Conservation (phyloP, 1,139 yeast genomes). For the Cylindricascospora bacillispora region DNA sequence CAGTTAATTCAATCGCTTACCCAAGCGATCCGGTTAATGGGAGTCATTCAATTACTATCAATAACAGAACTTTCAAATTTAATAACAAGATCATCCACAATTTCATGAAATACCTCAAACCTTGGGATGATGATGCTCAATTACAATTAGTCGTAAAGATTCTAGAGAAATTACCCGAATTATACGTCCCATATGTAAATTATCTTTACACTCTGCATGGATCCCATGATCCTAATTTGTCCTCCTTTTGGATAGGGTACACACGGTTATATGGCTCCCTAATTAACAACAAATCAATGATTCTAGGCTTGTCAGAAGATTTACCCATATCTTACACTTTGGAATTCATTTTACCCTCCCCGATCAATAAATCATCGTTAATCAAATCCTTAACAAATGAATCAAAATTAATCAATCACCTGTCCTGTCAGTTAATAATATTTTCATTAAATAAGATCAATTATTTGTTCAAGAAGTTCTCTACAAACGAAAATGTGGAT, state of each 20-base stretch:
- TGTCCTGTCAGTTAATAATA: conserved; percentile 48
- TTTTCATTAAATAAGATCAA: too few species aligned
- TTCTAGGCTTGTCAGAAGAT: too few species aligned
- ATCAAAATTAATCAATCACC: conserved; percentile 47
- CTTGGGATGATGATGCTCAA: conserved; percentile 66
- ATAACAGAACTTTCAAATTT: conserved; percentile 40
- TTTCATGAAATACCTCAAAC: conserved; percentile 53
- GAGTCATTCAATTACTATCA: conserved; percentile 26
- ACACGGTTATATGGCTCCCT: too few species aligned
- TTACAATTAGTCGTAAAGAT: conserved; percentile 42
- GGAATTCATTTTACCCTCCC: too few species aligned
- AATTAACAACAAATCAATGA: too few species aligned
- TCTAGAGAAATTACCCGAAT: conserved; percentile 47
- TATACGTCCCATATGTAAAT: conserved; percentile 59
- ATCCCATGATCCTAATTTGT: conserved; percentile 54
- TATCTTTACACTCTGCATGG: conserved; percentile 46
- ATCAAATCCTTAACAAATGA: conserved; percentile 46
- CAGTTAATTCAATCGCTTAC: too few species aligned
- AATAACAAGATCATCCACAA: conserved; percentile 58
- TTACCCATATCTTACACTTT: too few species aligned
- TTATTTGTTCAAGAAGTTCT: too few species aligned
- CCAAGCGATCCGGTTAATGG: too few species aligned
- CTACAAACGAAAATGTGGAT: too few species aligned
- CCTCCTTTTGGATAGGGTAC: conserved; percentile 76
- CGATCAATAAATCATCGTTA: conserved; percentile 47